phyloP scores from a whole-genome alignment of 176 grass and related monocot genomes.

The Chloris gayana region DNA sequence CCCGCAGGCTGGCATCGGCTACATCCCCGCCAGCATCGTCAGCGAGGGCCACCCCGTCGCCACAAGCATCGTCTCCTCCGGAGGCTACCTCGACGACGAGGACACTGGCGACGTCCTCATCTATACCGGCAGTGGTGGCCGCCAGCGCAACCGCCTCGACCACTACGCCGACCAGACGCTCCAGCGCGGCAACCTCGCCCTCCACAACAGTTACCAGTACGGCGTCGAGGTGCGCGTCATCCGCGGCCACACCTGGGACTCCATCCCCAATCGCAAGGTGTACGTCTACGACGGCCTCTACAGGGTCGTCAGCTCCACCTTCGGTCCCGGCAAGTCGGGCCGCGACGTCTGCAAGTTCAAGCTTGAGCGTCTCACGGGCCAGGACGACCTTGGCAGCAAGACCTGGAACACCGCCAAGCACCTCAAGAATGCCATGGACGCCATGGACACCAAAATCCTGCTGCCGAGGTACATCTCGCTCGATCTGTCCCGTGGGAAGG shows the following conservation, averaged over 20 bases:
- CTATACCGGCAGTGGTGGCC: constrained; percentile 91
- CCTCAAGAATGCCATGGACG: constrained; percentile 54
- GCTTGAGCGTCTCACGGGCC: constrained; percentile 56
- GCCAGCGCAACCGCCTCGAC: constrained; percentile 47
- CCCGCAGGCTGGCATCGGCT: constrained; percentile 82
- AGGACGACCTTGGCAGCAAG: constrained; percentile 61
- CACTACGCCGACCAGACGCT: constrained; percentile 73
- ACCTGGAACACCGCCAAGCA: constrained; percentile 46
- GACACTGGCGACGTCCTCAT: constrained; percentile 76
- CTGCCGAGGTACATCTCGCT: constrained; percentile 54
- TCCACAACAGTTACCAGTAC: constrained; percentile 76
- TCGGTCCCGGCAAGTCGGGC: constrained; percentile 64
- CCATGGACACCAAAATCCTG: constrained; percentile 29
- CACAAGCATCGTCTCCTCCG: constrained; percentile 91
- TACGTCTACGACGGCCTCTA: constrained; percentile 96
- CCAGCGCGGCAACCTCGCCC: constrained; percentile 77
- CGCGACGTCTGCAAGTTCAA: constrained; percentile 69
- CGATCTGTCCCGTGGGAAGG: constrained; percentile 66
- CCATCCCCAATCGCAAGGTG: constrained; percentile 45
- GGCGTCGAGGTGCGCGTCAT: constrained; percentile 85
- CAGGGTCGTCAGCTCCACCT: constrained; percentile 56
- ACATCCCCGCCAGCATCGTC: constrained; percentile 52
- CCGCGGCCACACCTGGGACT: constrained; percentile 44
- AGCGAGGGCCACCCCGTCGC: constrained; percentile 68
- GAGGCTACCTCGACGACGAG: constrained; percentile 84